A percentile compares a stretch with the other conserved stretches of the same genome.
phyloP scores from a whole-genome alignment of 1,139 yeast species.

The Pichia sp. region DNA sequence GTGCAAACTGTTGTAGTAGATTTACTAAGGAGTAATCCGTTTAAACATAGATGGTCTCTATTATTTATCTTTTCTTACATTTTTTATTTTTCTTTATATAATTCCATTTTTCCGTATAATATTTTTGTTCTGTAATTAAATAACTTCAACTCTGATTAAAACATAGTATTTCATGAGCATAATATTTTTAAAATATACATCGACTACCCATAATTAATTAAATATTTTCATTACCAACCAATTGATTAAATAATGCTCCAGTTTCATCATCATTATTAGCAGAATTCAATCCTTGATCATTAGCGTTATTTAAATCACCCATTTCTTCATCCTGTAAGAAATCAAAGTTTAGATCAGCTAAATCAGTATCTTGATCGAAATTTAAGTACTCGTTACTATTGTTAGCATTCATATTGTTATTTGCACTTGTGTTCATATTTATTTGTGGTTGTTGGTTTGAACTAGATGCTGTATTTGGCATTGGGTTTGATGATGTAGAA shows the following conservation, averaged over 20 bases:
- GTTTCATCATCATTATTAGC: slow-evolving; percentile 25
- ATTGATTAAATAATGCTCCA: slow-evolving; percentile 27
- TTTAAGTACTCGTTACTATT: slow-evolving; percentile 8
- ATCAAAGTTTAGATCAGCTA: slow-evolving; percentile 23
- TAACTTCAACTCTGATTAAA: neutral
- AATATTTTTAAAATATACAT: neutral
- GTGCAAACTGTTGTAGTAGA: slow-evolving; percentile 21
- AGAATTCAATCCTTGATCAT: slow-evolving; percentile 5
- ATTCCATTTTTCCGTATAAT: neutral
- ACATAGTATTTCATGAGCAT: too few relatives aligned
- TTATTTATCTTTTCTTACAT: neutral
- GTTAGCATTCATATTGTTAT: slow-evolving; percentile 1
- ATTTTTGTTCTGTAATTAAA: neutral
- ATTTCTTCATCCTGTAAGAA: slow-evolving; percentile 17
- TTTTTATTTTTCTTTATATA: too few relatives aligned
- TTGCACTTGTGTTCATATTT: neutral
- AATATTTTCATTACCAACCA: slow-evolving; percentile 18
- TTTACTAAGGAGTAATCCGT: slow-evolving; percentile 12
- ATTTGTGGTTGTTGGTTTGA: neutral
- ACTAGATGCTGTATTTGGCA: slow-evolving; percentile 1
- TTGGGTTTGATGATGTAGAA: neutral
- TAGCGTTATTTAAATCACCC: neutral
- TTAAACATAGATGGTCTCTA: too few relatives aligned
- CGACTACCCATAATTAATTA: neutral
- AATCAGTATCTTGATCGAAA: slow-evolving; percentile 14